Evolutionary conservation across 2,329 filamentous ascomycete species (phyloP), one percentile per base, ranked within the genome.

Genomic region (Volutella citrinella): DNA sequence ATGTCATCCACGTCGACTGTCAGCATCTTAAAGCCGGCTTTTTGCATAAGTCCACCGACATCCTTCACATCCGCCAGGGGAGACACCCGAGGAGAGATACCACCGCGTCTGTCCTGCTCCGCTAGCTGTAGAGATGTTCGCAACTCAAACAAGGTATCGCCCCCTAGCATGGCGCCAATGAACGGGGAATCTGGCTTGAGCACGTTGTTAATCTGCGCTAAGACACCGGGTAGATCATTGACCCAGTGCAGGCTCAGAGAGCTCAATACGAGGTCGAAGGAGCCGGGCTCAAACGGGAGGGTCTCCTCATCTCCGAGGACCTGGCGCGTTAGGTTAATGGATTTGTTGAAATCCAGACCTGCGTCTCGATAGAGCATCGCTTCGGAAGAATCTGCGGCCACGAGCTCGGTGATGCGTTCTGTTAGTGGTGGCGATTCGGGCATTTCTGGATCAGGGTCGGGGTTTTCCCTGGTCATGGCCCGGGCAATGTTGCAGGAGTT

Each of bases 1-100:
- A 98, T 94, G 63, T 98, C 93, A 63, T 98, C 94, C 11, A 98
- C 83, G 54, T 98, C 93, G 2, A 98, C 89, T 0, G 94, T 98
- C 51, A 97, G 71, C 70, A 98, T 84, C 62, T 90, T 94, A 70
- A 97, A 98, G 13, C 90, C 89, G 1, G 91, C 87, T 43, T 83
- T 82, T 49, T 87, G 85, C 43, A 98, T 66, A 34, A 98, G 66
- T 3, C 89, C 90, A 3, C 93, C 93, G 2, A 97, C 78, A 56
- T 98, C 94, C 13, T 86, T 76, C 9, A 96, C 88, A 60, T 98
- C 90, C 1, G 91, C 93, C 14, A 98, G 64, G 4, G 93, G 93
- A 5, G 88, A 95, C 16, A 95, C 84, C 55, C 91, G 89, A 3
- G 89, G 90, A 7, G 85, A 86, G 30, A 98, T 85, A 18, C 93